Conservation (phyloP, 176 grass and related monocot genomes). For the Tuctoria greenei region DNA sequence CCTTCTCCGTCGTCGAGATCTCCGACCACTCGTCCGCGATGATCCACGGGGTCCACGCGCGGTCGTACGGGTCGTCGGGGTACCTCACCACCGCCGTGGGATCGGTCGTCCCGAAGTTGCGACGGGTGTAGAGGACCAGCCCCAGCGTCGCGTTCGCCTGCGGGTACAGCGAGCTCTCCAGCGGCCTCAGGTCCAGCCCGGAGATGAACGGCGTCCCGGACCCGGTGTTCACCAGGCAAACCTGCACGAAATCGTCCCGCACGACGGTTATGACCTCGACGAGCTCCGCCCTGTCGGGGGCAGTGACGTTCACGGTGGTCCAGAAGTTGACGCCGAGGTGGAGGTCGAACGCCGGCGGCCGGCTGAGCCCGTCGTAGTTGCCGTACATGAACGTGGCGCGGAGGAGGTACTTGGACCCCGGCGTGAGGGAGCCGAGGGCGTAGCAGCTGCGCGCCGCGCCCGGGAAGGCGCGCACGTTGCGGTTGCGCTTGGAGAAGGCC, state of each 20-base stretch:
- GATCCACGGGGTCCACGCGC: constrained; percentile 12
- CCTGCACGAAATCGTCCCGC: constrained; percentile 26
- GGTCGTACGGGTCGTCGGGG: constrained; percentile 45
- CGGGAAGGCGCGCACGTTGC: constrained; percentile 54
- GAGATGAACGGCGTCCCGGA: constrained; percentile 74
- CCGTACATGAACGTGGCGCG: constrained; percentile 54
- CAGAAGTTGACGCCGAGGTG: constrained; percentile 59
- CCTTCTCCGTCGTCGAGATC: constrained; percentile 6
- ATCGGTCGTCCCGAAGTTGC: constrained; percentile 38
- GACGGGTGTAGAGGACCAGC: constrained; percentile 27
- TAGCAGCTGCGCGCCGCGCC: constrained; percentile 52
- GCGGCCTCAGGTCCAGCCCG: constrained; percentile 46
- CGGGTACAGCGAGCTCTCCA: constrained; percentile 35
- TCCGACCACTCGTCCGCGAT: neutral
- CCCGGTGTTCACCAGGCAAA: constrained; percentile 54
- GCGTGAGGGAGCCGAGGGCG: constrained; percentile 33
- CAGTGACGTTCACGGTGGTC: constrained; percentile 43
- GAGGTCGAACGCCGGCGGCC: constrained; percentile 39
- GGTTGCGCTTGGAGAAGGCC: neutral
- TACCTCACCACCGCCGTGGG: constrained; percentile 29
- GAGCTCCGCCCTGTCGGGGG: accelerated
- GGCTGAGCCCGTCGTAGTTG: constrained; percentile 55
- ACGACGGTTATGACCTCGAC: constrained; percentile 38
- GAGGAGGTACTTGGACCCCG: constrained; percentile 48
- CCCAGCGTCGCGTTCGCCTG: constrained; percentile 20